Conservation (phyloP, 2,329 filamentous ascomycete species). For the Rhytidhysteron rufulum region DNA sequence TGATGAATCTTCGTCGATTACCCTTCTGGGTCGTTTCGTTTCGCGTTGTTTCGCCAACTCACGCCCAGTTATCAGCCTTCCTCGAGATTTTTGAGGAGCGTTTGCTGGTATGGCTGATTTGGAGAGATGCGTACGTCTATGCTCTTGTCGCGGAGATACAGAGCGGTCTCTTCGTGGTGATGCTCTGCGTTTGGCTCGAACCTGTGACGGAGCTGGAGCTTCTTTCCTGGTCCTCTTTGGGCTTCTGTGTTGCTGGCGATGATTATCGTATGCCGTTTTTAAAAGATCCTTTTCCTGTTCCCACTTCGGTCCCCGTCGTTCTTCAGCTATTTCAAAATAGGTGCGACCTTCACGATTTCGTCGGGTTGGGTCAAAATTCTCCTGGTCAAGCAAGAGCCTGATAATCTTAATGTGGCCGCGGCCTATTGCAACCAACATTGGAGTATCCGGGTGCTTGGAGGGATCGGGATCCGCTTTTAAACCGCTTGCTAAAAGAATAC, state of each 20-base stretch:
- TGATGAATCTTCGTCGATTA: slow-evolving; percentile 31
- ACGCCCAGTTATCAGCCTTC: slow-evolving; percentile 32
- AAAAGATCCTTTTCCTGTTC: slow-evolving; percentile 80
- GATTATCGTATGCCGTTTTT: slow-evolving; percentile 69
- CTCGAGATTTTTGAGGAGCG: slow-evolving; percentile 27
- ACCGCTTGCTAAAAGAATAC: slow-evolving; percentile 57
- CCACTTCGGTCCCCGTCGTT: slow-evolving; percentile 82
- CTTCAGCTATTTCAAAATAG: slow-evolving; percentile 82
- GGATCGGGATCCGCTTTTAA: slow-evolving; percentile 51
- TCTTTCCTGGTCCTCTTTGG: slow-evolving; percentile 32
- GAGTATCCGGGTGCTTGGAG: slow-evolving; percentile 83
- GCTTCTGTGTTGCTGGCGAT: slow-evolving; percentile 26
- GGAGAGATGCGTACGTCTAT: slow-evolving; percentile 20
- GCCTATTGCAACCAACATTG: slow-evolving; percentile 91
- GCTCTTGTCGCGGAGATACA: slow-evolving; percentile 26
- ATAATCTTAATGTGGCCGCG: slow-evolving; percentile 83
- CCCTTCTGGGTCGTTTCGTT: slow-evolving; percentile 24
- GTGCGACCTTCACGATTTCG: slow-evolving; percentile 68
- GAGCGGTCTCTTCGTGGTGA: slow-evolving; percentile 32
- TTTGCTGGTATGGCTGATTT: slow-evolving; percentile 16
- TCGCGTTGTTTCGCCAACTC: slow-evolving; percentile 32
- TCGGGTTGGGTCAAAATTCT: slow-evolving; percentile 77
- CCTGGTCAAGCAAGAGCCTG: slow-evolving; percentile 71
- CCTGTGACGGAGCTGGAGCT: slow-evolving; percentile 17
- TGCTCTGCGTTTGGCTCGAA: slow-evolving; percentile 28